Evolutionary conservation across 2,329 filamentous ascomycete species (phyloP).

Genomic region (Penicillium sp.): DNA sequence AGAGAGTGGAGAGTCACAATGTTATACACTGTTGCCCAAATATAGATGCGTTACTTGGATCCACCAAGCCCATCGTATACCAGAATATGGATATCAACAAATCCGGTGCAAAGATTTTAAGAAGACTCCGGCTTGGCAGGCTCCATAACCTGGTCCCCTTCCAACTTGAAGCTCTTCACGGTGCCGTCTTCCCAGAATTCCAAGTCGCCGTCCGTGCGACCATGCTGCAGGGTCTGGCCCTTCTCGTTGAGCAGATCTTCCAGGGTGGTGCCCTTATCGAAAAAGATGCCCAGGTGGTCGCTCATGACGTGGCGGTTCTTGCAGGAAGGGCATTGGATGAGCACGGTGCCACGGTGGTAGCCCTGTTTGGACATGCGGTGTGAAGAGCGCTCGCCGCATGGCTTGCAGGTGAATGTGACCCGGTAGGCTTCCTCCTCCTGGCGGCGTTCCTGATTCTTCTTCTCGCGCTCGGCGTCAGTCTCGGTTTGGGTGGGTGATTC

Average conservation of each 20-base stretch:
- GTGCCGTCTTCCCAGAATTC: conserved; percentile 86
- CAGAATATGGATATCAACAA: not conserved
- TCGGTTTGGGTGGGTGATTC: conserved; percentile 32
- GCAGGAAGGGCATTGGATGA: conserved; percentile 87
- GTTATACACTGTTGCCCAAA: conserved; percentile 12
- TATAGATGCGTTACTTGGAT: not conserved
- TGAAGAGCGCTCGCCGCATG: conserved; percentile 77
- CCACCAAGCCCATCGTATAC: not conserved
- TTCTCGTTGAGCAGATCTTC: conserved; percentile 48
- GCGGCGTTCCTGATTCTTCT: conserved; percentile 41
- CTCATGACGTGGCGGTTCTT: conserved; percentile 87
- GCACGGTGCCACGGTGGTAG: conserved; percentile 85
- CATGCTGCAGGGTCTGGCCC: conserved; percentile 76
- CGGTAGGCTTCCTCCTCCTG: conserved; percentile 72
- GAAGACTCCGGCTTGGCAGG: conserved; percentile 14
- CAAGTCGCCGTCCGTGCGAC: conserved; percentile 78
- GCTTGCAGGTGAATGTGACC: conserved; percentile 90
- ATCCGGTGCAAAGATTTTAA: conserved; percentile 3
- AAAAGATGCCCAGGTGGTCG: conserved; percentile 75
- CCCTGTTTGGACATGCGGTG: conserved; percentile 92
- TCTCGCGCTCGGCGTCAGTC: conserved; percentile 38
- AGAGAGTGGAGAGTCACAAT: conserved; percentile 26
- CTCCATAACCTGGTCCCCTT: conserved; percentile 15
- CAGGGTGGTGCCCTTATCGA: conserved; percentile 46
- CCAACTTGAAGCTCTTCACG: conserved; percentile 28